phyloP scores from a whole-genome alignment of 208 protist genomes.

The Spongospora subterranea region DNA sequence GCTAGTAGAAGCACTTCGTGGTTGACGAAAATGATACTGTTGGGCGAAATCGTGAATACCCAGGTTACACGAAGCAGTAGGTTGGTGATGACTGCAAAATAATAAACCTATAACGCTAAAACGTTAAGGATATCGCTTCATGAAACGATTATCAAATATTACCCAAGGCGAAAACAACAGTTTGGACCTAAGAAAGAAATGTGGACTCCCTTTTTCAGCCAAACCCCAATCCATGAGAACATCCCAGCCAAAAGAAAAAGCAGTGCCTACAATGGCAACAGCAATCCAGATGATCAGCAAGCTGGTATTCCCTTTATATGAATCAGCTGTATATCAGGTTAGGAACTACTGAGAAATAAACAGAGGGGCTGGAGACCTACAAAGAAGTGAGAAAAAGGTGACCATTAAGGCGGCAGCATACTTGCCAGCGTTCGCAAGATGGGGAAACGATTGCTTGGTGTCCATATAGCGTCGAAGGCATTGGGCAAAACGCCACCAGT shows the following conservation, averaged over 20 bases:
- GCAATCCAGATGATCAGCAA: slow-evolving; percentile 53
- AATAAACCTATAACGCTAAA: neutral
- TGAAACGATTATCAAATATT: neutral
- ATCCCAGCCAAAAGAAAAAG: slow-evolving; percentile 43
- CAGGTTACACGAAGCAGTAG: slow-evolving; percentile 48
- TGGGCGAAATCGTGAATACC: slow-evolving; percentile 47
- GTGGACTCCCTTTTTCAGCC: neutral
- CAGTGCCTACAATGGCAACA: slow-evolving; percentile 1
- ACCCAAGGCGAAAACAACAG: slow-evolving; percentile 26
- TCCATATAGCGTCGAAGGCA: slow-evolving; percentile 16
- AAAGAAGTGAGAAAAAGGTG: slow-evolving; percentile 39
- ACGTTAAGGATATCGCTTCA: neutral
- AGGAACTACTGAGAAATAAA: neutral
- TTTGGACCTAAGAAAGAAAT: neutral
- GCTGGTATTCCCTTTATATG: neutral
- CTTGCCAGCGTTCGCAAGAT: slow-evolving; percentile 31
- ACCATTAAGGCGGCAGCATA: neutral
- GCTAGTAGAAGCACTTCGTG: slow-evolving; percentile 41
- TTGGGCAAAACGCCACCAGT: slow-evolving; percentile 32
- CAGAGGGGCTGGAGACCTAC: neutral
- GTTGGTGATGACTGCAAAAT: slow-evolving; percentile 26
- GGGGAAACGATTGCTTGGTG: neutral
- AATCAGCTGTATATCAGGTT: neutral
- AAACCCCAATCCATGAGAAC: slow-evolving; percentile 57
- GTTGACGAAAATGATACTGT: slow-evolving; percentile 51